Percentiles rank a stretch among this genome's conserved stretches.
phyloP scores from a whole-genome alignment of 176 grass and related monocot genomes.

The Typha latifolia region DNA sequence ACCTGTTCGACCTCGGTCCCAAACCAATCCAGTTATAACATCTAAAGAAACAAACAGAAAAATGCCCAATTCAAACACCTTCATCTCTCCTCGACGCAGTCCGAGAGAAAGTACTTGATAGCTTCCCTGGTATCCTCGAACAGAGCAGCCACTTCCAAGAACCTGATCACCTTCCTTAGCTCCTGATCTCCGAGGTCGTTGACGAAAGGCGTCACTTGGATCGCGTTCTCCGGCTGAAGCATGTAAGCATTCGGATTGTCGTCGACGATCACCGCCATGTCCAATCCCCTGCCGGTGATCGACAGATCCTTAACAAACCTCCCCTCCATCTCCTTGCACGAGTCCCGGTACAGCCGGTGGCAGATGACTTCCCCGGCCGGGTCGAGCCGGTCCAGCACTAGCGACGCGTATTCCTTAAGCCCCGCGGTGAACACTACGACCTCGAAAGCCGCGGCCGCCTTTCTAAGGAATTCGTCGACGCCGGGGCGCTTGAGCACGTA shows the following conservation, averaged over 20 bases:
- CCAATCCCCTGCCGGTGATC: constrained; percentile 36
- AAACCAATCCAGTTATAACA: too few relatives aligned
- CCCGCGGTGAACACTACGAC: constrained; percentile 79
- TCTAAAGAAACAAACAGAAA: too few relatives aligned
- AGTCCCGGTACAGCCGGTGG: constrained; percentile 68
- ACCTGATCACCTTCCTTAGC: constrained; percentile 53
- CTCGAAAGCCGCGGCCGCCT: constrained; percentile 41
- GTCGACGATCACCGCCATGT: constrained; percentile 62
- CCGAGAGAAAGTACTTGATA: constrained; percentile 37
- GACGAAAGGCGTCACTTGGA: constrained; percentile 55
- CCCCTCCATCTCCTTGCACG: constrained; percentile 60
- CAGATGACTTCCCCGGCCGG: constrained; percentile 39
- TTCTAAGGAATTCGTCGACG: constrained; percentile 49
- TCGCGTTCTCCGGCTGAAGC: constrained; percentile 69
- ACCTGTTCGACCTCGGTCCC: too few relatives aligned
- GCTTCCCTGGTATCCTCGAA: constrained; percentile 63
- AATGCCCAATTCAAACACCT: too few relatives aligned
- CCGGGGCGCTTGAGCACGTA: constrained; percentile 71
- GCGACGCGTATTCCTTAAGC: constrained; percentile 61
- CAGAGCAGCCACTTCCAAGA: constrained; percentile 32
- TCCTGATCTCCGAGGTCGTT: constrained; percentile 49
- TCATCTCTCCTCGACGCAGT: constrained; percentile 8
- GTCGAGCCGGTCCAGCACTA: constrained; percentile 66
- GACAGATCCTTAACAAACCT: constrained; percentile 86
- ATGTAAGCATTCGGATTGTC: constrained; percentile 84